A percentile compares a stretch with the other conserved stretches of the same genome.
Conservation (phyloP, 495 filamentous ascomycete species). For the Trichoderma asperelloides region DNA sequence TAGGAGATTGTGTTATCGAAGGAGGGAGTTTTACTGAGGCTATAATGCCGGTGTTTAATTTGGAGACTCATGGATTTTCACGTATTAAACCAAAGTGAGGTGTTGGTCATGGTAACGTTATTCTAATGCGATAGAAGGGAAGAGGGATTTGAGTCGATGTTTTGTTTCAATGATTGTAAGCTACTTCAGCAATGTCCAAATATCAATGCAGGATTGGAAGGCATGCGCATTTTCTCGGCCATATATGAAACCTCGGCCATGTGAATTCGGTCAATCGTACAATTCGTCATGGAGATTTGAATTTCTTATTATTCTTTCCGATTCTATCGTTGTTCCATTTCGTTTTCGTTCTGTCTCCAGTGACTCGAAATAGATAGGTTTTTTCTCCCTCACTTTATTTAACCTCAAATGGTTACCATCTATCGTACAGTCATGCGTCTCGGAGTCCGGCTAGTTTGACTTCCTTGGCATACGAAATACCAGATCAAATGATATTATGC, state of each 20-base stretch:
- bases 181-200: not conserved
- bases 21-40: not conserved
- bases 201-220: not conserved
- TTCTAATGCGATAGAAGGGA: not conserved
- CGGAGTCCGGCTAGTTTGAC: not conserved
- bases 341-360: not conserved
- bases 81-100: not conserved
- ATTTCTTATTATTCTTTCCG: not conserved
- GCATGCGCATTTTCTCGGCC: not conserved
- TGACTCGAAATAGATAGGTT: not conserved
- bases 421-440: not conserved
- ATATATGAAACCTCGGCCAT: not conserved
- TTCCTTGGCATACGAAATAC: not conserved
- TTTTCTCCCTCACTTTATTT: not conserved
- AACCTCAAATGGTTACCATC: not conserved
- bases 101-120: constrained; percentile 1
- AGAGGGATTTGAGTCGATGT: not conserved
- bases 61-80: not conserved
- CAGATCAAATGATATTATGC: not conserved
- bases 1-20: not conserved
- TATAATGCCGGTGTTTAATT: not conserved
- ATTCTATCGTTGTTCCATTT: not conserved
- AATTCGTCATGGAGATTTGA: not conserved
- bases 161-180: not conserved
- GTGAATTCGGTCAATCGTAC: too few relatives aligned